phyloP scores from a whole-genome alignment of 2,329 filamentous ascomycete species.

The Microcyclospora tardicrescens region DNA sequence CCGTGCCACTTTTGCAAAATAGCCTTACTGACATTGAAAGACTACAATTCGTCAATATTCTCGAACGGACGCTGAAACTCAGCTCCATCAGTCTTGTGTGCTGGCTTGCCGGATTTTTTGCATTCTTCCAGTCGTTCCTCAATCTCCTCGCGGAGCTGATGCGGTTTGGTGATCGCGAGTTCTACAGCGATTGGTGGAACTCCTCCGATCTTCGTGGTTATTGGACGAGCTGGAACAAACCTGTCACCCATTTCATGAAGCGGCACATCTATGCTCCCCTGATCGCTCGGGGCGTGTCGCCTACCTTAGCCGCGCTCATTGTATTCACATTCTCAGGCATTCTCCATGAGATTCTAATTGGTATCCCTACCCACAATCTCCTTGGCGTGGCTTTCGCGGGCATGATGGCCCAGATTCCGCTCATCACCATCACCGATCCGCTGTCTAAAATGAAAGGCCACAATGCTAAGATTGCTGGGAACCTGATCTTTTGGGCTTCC shows the following conservation, averaged over 20 bases:
- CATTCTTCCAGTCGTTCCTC: conserved; percentile 81
- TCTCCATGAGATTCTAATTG: conserved; percentile 83
- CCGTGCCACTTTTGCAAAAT: conserved; percentile 76
- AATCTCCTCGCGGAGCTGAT: conserved; percentile 86
- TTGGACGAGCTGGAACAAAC: conserved; percentile 96
- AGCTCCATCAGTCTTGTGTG: conserved; percentile 91
- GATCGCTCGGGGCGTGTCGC: conserved; percentile 68
- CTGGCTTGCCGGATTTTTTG: conserved; percentile 96
- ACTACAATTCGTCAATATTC: conserved; percentile 66
- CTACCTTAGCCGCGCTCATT: conserved; percentile 55
- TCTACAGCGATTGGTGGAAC: conserved; percentile 99
- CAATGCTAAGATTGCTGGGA: conserved; percentile 68
- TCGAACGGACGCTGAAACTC: conserved; percentile 85
- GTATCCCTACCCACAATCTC: conserved; percentile 67
- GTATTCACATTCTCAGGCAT: conserved; percentile 85
- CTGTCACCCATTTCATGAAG: conserved; percentile 93
- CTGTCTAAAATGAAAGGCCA: conserved; percentile 67
- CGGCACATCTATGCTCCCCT: conserved; percentile 85
- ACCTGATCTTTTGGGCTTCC: conserved; percentile 88
- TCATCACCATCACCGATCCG: conserved; percentile 68
- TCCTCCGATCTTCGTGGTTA: conserved; percentile 72
- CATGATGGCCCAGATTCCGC: conserved; percentile 84
- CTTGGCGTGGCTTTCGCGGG: conserved; percentile 80
- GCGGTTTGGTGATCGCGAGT: conserved; percentile 81
- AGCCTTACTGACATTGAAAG: conserved; percentile 76